Evolutionary conservation across 306 rosid species (phyloP), one percentile per base, ranked within the genome.

Genomic region (barrel medic (Medicago truncatula)): DNA sequence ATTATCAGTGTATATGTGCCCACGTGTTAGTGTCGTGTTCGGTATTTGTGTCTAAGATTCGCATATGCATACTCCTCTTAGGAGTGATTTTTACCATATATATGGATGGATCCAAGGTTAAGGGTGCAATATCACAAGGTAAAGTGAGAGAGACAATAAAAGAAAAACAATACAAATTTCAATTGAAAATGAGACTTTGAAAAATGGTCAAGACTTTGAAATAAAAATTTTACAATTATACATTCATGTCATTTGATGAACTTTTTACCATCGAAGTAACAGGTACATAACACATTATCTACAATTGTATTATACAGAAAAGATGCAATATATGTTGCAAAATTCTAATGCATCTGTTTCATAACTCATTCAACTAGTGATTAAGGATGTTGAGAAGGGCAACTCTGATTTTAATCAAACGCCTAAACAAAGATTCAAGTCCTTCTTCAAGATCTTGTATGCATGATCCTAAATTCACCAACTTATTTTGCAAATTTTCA

Each of bases 381-480:
- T 78, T 78, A 7, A 81, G 83, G 53, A 78, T 74, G 61, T 85
- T 81, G 46, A 81, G 85, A 61, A 75, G 75, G 5, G 81, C 38
- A 78, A 82, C 84, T 82, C 88, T 71, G 17, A 62, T 82, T 78
- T 71, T 85, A 49, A 82, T 82, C 59, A 82, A 79, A 76, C 76
- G 60, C 72, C 82, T 71, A 70, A 82, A 79, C 57, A 82, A 62
- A 21, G 64, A 79, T 25, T 82, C 80, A 12, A 78, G 82, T 71
- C 79, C 83, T 75, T 82, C 85, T 74, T 81, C 85, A 66, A 82
- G 77, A 1, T 85, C 82, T 44, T 78, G 82, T 34, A 79, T 79
- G 75, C 85, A 70, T 2, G 75, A 54, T 74, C 78, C 86, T 68
- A 78, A 67, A 36, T 16, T 75, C 6, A 36, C 80, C 52, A 85